Conservation (phyloP, 1,284 basidiomycete species). For the Mycosarcoma maydis region DNA sequence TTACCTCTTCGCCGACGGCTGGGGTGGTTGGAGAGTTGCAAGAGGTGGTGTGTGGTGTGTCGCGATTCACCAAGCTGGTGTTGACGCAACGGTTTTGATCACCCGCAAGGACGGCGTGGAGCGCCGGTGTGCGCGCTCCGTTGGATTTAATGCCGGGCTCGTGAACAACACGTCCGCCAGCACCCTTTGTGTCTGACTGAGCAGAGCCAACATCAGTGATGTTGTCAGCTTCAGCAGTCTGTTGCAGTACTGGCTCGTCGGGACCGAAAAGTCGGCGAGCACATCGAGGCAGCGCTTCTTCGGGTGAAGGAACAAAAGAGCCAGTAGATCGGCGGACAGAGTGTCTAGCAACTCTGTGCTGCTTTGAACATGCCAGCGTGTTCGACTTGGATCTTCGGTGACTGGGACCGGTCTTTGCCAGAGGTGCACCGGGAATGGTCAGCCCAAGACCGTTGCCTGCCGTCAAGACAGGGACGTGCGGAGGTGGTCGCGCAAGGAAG, state of each 20-base stretch:
- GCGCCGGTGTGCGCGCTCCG: slow-evolving; percentile 1
- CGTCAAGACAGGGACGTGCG: slow-evolving; percentile 15
- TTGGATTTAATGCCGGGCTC: background rate
- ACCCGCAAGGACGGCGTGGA: slow-evolving; percentile 14
- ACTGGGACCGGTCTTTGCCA: slow-evolving; percentile 11
- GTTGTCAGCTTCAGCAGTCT: background rate
- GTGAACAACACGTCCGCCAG: background rate
- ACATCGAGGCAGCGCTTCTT: slow-evolving; percentile 17
- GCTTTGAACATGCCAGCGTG: slow-evolving; percentile 3
- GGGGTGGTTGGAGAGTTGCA: background rate
- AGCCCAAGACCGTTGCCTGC: slow-evolving; percentile 12
- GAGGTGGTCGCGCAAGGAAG: slow-evolving; percentile 26
- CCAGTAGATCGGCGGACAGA: slow-evolving; percentile 25
- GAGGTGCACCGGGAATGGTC: slow-evolving; percentile 12
- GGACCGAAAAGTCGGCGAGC: slow-evolving; percentile 25
- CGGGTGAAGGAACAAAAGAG: slow-evolving; percentile 8
- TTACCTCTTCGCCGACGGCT: slow-evolving; percentile 11
- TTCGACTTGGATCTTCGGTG: slow-evolving; percentile 42
- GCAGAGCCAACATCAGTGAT: slow-evolving; percentile 24
- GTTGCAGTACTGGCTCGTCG: background rate
- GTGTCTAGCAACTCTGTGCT: background rate
- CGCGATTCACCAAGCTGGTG: too few relatives aligned
- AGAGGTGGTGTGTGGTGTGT: background rate
- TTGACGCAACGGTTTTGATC: too few relatives aligned
- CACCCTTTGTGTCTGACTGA: slow-evolving; percentile 28